phyloP scores from a whole-genome alignment of 768 basidiomycete species.

The Gelatoporia subvermispora region DNA sequence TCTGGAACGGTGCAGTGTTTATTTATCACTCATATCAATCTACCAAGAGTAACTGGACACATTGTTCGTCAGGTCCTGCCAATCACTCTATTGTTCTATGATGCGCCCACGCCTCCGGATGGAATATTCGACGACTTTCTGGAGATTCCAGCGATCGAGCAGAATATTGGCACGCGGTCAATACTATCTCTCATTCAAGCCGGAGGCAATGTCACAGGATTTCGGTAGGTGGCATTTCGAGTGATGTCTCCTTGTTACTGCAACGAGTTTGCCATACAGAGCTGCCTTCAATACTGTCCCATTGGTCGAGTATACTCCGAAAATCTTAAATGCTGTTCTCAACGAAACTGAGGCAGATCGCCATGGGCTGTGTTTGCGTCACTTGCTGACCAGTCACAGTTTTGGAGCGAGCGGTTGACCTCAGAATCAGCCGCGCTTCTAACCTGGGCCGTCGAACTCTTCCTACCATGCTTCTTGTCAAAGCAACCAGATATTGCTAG shows the following conservation, averaged over 20 bases:
- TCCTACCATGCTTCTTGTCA: slow-evolving; percentile 34
- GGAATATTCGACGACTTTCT: slow-evolving; percentile 44
- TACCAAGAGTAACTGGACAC: too few relatives aligned
- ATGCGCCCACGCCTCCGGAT: slow-evolving; percentile 42
- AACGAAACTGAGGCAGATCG: slow-evolving; percentile 35
- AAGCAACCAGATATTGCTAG: slow-evolving; percentile 34
- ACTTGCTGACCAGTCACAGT: slow-evolving; percentile 20
- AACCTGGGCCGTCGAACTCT: slow-evolving; percentile 42
- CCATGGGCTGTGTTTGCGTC: background rate
- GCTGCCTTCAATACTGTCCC: slow-evolving; percentile 31
- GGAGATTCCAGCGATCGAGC: slow-evolving; percentile 29
- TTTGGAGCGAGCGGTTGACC: slow-evolving; percentile 33
- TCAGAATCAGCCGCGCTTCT: slow-evolving; percentile 29
- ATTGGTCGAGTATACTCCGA: slow-evolving; percentile 26
- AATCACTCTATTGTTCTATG: slow-evolving; percentile 49
- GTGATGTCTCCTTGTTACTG: too few relatives aligned
- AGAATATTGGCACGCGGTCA: slow-evolving; percentile 31
- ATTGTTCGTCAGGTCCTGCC: slow-evolving; percentile 5
- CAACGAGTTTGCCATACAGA: background rate
- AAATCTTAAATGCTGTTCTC: slow-evolving; percentile 32
- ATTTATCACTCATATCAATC: too few relatives aligned
- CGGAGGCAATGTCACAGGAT: background rate
- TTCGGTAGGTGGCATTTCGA: too few relatives aligned
- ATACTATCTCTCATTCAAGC: slow-evolving; percentile 32
- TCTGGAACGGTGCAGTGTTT: slow-evolving; percentile 28